These are phyloP conservation scores for Metschnikowia santaceciliae DNA, from an alignment of 805 yeast genomes.

Conservation along the genomic window DNA sequence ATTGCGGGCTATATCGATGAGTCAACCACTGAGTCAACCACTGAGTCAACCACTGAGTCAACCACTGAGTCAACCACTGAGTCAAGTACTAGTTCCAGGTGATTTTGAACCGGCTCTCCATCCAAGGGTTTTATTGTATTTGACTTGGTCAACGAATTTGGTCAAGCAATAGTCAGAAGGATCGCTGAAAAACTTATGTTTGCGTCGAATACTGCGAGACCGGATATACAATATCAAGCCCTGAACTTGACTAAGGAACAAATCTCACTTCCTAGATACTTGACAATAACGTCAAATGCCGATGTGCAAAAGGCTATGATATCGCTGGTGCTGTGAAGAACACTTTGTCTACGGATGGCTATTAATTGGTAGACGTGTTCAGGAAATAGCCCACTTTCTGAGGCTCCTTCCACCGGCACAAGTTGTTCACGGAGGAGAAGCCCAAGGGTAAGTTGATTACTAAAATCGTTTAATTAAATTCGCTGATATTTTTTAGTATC, in stretches of 20 bases:
- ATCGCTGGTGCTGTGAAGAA: conserved; percentile 33
- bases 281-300: no score
- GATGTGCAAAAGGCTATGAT: conserved; percentile 5
- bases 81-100: conserved; percentile 42
- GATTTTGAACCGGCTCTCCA: conserved; percentile 46
- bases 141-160: conserved; percentile 39
- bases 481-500: no score
- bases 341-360: conserved; percentile 32
- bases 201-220: no score
- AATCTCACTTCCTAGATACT: no score
- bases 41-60: no score
- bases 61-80: conserved; percentile 17
- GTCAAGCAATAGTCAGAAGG: conserved; percentile 26
- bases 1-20: conserved; percentile 54
- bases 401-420: conserved; percentile 16
- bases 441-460: conserved; percentile 19
- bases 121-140: conserved; percentile 50
- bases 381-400: conserved; percentile 17
- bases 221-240: no score
- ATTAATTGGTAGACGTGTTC: conserved; percentile 37
- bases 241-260: no score
- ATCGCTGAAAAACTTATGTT: no score
- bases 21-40: not conserved
- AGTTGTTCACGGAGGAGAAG: conserved; percentile 18
- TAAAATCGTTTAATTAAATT: conserved; percentile 6